A percentile compares a stretch with the other conserved stretches of the same genome.
Conservation (phyloP, 2,329 filamentous ascomycete genomes). For the Aspergillus eucalypticola region DNA sequence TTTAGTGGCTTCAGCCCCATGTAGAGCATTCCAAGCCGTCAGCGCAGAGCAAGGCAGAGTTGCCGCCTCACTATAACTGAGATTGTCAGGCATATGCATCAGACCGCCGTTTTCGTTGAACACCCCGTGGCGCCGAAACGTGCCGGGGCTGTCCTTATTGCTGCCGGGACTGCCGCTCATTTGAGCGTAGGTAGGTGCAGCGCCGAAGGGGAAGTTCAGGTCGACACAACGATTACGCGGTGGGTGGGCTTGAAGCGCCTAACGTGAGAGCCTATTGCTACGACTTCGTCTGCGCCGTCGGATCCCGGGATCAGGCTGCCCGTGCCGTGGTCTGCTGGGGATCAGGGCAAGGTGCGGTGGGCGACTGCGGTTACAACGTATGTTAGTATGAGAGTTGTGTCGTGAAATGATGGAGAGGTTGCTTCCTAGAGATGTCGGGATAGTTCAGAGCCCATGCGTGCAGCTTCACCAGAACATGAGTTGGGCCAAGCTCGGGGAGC, state of each 20-base stretch:
- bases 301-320: constrained; percentile 39
- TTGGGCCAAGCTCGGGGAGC: constrained; percentile 52
- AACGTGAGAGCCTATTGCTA: constrained; percentile 53
- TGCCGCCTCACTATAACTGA: constrained; percentile 49
- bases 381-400: neutral
- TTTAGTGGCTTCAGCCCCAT: constrained; percentile 48
- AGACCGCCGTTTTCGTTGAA: constrained; percentile 51
- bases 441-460: constrained; percentile 45
- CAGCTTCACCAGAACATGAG: constrained; percentile 66
- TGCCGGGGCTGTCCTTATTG: constrained; percentile 43
- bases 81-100: constrained; percentile 48
- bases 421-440: constrained; percentile 40
- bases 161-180: constrained; percentile 49
- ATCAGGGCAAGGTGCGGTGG: constrained; percentile 47
- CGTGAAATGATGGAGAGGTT: constrained; percentile 36
- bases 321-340: constrained; percentile 30
- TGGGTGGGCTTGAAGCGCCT: constrained; percentile 54
- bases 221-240: constrained; percentile 54
- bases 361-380: too few relatives aligned
- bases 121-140: constrained; percentile 49
- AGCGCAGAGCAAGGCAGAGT: constrained; percentile 51
- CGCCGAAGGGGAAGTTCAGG: constrained; percentile 46
- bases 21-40: constrained; percentile 57
- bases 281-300: constrained; percentile 44
- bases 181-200: constrained; percentile 39